Conservation (phyloP, 192 early-diverging fungal species). For the Backusella tarrabulga region DNA sequence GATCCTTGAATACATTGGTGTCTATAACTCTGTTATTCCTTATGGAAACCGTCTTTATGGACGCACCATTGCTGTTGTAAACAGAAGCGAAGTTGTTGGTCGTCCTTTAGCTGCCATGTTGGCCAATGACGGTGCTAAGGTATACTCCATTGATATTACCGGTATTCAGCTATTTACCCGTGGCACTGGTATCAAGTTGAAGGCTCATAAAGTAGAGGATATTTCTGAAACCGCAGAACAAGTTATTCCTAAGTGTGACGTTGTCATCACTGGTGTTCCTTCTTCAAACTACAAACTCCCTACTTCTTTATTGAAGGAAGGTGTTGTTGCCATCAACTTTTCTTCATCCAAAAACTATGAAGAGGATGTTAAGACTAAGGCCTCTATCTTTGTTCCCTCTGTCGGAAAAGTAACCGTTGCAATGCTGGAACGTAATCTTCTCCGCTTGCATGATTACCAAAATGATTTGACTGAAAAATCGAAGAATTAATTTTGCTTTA, state of each 20-base stretch:
- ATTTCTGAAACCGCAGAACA: conserved; percentile 73
- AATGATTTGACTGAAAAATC: conserved; percentile 26
- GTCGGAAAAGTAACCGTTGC: conserved; percentile 99
- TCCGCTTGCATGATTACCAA: conserved; percentile 83
- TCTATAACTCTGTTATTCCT: conserved; percentile 84
- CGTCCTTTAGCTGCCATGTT: conserved; percentile 95
- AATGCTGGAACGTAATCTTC: conserved; percentile 96
- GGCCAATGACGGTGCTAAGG: conserved; percentile 98
- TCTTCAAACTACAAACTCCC: conserved; percentile 84
- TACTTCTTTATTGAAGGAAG: conserved; percentile 87
- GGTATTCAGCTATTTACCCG: conserved; percentile 81
- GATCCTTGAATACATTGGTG: conserved; percentile 93
- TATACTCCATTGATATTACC: conserved; percentile 92
- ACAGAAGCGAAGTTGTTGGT: conserved; percentile 96
- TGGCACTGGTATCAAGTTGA: conserved; percentile 57
- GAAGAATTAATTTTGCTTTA: background rate
- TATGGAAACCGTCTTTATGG: conserved; percentile 96
- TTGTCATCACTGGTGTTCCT: conserved; percentile 98
- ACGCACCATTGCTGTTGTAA: conserved; percentile 88
- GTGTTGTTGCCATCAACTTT: conserved; percentile 97
- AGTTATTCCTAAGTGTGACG: conserved; percentile 83
- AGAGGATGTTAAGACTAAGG: conserved; percentile 88
- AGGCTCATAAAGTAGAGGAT: conserved; percentile 74
- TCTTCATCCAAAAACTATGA: conserved; percentile 95
- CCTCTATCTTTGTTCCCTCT: conserved; percentile 93